These are phyloP conservation scores for Rhizoclosmatium sp. DNA, from an alignment of 192 early-diverging fungal genomes.

Conservation along the genomic window DNA sequence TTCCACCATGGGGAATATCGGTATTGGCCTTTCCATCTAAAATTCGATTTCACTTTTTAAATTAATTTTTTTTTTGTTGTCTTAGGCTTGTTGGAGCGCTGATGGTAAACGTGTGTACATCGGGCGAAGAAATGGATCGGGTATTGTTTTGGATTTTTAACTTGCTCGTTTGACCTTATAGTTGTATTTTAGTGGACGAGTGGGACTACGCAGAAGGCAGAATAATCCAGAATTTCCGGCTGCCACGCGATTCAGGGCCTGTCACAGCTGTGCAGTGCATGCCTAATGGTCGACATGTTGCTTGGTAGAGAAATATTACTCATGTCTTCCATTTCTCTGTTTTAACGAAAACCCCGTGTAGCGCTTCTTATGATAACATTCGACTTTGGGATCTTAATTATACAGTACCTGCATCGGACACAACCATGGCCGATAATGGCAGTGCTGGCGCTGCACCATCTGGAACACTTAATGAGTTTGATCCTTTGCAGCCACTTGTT, in stretches of 20 bases:
- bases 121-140: slow-evolving; percentile 87
- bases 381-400: slow-evolving; percentile 84
- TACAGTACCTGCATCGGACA: not conserved
- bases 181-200: slow-evolving; percentile 76
- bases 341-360: slow-evolving; percentile 21
- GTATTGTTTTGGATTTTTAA: slow-evolving; percentile 41
- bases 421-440: slow-evolving; percentile 5
- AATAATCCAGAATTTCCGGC: slow-evolving; percentile 73
- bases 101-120: slow-evolving; percentile 83
- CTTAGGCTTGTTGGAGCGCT: slow-evolving; percentile 79
- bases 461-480: slow-evolving; percentile 32
- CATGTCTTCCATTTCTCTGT: slow-evolving; percentile 7
- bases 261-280: slow-evolving; percentile 79
- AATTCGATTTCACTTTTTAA: not conserved
- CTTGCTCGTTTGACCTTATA: slow-evolving; percentile 8
- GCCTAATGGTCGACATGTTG: slow-evolving; percentile 81
- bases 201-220: slow-evolving; percentile 76
- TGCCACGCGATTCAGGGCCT: slow-evolving; percentile 89
- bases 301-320: slow-evolving; percentile 69
- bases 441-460: not conserved
- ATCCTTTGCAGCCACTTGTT: slow-evolving; percentile 50
- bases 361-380: slow-evolving; percentile 92
- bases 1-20: slow-evolving; percentile 56
- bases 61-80: not conserved
- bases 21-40: not conserved